A percentile compares a stretch with the other conserved stretches of the same genome.
Conservation (phyloP, 345 rosid species). For the Citrus mangshanensis region DNA sequence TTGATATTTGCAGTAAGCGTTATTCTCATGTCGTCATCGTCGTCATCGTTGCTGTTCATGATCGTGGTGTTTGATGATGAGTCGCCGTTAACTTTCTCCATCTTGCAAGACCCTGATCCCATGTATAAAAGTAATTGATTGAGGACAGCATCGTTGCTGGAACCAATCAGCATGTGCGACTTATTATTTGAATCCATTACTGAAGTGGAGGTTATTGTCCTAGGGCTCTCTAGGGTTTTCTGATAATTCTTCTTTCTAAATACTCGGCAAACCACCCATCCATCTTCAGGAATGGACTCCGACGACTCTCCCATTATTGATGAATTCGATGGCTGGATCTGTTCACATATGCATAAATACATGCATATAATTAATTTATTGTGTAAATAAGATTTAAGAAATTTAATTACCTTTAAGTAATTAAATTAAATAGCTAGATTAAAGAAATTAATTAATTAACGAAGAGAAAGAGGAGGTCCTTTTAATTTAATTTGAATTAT, state of each 20-base stretch:
- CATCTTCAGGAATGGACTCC: slow-evolving; percentile 55
- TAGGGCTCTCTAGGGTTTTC: slow-evolving; percentile 76
- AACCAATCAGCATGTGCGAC: slow-evolving; percentile 28
- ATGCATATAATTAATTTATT: no score
- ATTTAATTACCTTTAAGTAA: no score
- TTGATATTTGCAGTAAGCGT: slow-evolving; percentile 20
- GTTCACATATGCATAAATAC: background rate
- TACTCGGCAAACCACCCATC: slow-evolving; percentile 97
- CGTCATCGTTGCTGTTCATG: slow-evolving; percentile 14
- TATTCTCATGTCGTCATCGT: slow-evolving; percentile 12
- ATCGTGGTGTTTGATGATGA: slow-evolving; percentile 9
- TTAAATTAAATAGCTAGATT: no score
- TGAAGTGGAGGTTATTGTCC: slow-evolving; percentile 33
- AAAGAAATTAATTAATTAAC: no score
- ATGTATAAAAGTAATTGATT: slow-evolving; percentile 70
- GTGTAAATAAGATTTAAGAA: no score
- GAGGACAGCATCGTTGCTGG: slow-evolving; percentile 41
- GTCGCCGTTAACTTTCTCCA: slow-evolving; percentile 34
- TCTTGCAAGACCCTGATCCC: slow-evolving; percentile 66
- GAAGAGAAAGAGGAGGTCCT: no score
- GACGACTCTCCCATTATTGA: slow-evolving; percentile 35
- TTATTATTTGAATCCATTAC: slow-evolving; percentile 35
- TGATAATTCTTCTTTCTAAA: slow-evolving; percentile 90
- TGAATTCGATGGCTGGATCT: slow-evolving; percentile 29
- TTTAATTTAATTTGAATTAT: no score